These are phyloP conservation scores for Brettanomyces naardenensis DNA, from an alignment of 805 yeast genomes.

Conservation along the genomic window DNA sequence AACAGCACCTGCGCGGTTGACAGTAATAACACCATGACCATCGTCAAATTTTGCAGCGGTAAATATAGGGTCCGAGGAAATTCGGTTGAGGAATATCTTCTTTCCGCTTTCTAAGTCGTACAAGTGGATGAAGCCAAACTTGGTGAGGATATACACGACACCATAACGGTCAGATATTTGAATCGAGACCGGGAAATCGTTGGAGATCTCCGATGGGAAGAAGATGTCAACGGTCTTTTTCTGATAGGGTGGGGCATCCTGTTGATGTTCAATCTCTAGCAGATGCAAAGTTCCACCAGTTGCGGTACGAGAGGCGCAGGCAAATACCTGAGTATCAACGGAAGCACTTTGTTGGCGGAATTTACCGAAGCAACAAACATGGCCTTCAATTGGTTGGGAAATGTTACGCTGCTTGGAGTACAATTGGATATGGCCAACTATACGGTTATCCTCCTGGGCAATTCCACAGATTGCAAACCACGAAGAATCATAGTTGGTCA, in stretches of 20 bases:
- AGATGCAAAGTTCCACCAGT: slow-evolving; percentile 83
- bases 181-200: slow-evolving; percentile 93
- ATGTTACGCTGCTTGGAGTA: slow-evolving; percentile 82
- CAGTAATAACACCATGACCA: slow-evolving; percentile 80
- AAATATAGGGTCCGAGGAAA: slow-evolving; percentile 92
- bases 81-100: slow-evolving; percentile 90
- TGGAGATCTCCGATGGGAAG: slow-evolving; percentile 93
- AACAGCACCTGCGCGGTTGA: slow-evolving; percentile 93
- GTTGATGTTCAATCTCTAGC: slow-evolving; percentile 92
- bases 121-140: slow-evolving; percentile 92
- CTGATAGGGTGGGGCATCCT: slow-evolving; percentile 70
- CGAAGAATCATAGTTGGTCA: slow-evolving; percentile 66
- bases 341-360: slow-evolving; percentile 66
- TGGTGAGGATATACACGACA: slow-evolving; percentile 81
- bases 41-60: slow-evolving; percentile 71
- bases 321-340: slow-evolving; percentile 79
- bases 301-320: slow-evolving; percentile 84
- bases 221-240: slow-evolving; percentile 90
- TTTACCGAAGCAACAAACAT: slow-evolving; percentile 83
- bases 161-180: slow-evolving; percentile 84
- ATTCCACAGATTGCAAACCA: slow-evolving; percentile 97
- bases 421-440: slow-evolving; percentile 94
- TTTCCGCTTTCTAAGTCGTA: slow-evolving; percentile 91
- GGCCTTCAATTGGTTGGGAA: slow-evolving; percentile 97
- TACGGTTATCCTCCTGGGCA: slow-evolving; percentile 86